Evolutionary conservation across 345 rosid genomes (phyloP), one percentile per base, ranked within the genome.

Genomic region (Erysimum cheiranthoides): DNA sequence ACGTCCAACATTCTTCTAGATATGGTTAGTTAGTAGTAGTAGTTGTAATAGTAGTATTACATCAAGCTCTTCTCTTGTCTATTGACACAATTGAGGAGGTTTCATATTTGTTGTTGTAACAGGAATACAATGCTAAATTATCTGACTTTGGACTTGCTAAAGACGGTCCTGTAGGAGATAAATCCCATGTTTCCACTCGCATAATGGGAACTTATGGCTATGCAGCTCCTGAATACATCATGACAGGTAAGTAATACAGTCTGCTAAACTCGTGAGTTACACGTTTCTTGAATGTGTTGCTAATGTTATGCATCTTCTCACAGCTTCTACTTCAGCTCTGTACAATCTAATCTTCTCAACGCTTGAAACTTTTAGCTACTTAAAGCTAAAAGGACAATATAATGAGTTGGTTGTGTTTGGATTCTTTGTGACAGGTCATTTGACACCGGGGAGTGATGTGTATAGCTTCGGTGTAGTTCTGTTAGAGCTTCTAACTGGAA

Each of bases 131-230:
- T 57, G 88, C 96, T 36, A 94, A 94, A 77, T 91, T 94, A 52
- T 94, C 98, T 1, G 98, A 94, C 73, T 94, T 94, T 40, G 98
- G 98, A 32, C 89, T 94, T 9, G 98, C 98, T 4, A 94, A 94
- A 85, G 98, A 92, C 73, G 98, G 98, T 64, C 98, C 98, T 0
- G 95, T 83, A 61, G 98, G 96, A 74, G 98, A 94, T 81, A 92
- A 94, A 78, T 90, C 98, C 1, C 97, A 94, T 61, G 98, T 94
- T 75, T 92, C 98, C 18, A 94, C 98, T 10, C 96, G 98, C n/a
- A 84, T 94, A 75, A 94, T 94, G 98, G 98, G 98, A 50, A 94
- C 98, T 14, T 92, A 94, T n/a, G 98, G 98, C 10, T 94, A 94
- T 71, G 98, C 98, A 32, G 98, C 98, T 30, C 97, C 98, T 0